Evolutionary conservation across 768 basidiomycete genomes (phyloP).

Genomic region (Coprinopsis cinerea): DNA sequence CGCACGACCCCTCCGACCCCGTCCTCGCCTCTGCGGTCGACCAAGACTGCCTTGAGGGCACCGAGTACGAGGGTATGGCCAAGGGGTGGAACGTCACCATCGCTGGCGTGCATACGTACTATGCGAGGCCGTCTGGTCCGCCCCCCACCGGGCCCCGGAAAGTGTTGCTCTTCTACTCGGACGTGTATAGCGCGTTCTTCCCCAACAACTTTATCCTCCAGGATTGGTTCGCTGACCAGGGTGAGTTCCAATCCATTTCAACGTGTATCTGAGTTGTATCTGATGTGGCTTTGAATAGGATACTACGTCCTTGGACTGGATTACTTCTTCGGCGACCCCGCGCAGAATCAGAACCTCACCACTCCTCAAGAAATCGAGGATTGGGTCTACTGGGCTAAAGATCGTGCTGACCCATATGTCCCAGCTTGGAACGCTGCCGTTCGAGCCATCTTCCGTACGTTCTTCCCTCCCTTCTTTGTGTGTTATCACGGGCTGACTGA

Average conservation of each 20-base stretch:
- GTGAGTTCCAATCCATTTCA: not conserved
- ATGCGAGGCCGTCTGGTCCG: slow-evolving; percentile 35
- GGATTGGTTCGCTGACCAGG: slow-evolving; percentile 15
- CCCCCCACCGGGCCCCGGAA: slow-evolving; percentile 23
- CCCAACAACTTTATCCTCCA: slow-evolving; percentile 54
- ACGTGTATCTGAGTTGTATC: not conserved
- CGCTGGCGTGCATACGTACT: slow-evolving; percentile 46
- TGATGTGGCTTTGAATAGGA: slow-evolving; percentile 28
- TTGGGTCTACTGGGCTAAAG: slow-evolving; percentile 28
- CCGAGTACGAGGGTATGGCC: slow-evolving; percentile 45
- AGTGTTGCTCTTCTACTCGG: slow-evolving; percentile 52
- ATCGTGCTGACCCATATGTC: slow-evolving; percentile 32
- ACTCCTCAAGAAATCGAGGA: slow-evolving; percentile 35
- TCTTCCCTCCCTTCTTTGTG: not conserved
- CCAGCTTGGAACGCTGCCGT: slow-evolving; percentile 51
- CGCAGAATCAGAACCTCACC: slow-evolving; percentile 27
- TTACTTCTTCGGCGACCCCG: slow-evolving; percentile 56
- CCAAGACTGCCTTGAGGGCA: slow-evolving; percentile 41
- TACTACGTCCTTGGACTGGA: slow-evolving; percentile 55
- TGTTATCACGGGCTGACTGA: not conserved
- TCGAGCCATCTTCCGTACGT: slow-evolving; percentile 37
- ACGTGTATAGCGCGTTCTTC: slow-evolving; percentile 55
- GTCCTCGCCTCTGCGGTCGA: too few species aligned
- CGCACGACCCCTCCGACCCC: too few species aligned
- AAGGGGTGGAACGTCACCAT: slow-evolving; percentile 35